Percentiles rank a stretch among this genome's conserved stretches.
Evolutionary conservation across 2,329 filamentous ascomycete genomes (phyloP).

Genomic region (Neofusicoccum parvum): DNA sequence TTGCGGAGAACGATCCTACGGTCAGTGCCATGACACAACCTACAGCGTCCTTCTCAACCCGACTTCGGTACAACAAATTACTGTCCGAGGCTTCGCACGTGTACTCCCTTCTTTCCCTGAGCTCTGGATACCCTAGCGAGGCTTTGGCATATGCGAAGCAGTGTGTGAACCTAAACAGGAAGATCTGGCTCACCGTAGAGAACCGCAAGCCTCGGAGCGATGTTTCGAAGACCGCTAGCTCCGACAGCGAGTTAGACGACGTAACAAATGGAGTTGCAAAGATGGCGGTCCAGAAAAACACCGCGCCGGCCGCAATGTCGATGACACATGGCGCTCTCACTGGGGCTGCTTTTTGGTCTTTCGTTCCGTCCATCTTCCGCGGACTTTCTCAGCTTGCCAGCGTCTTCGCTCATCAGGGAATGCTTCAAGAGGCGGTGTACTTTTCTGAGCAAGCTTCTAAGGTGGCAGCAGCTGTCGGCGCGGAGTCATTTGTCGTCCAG

Average conservation of each 20-base stretch:
- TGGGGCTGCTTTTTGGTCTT: slow-evolving; percentile 75
- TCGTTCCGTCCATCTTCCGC: slow-evolving; percentile 73
- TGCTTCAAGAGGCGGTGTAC: slow-evolving; percentile 85
- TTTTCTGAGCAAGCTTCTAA: slow-evolving; percentile 83
- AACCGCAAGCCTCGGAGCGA: slow-evolving; percentile 34
- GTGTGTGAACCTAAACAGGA: slow-evolving; percentile 52
- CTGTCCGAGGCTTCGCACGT: slow-evolving; percentile 64
- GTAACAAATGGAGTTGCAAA: slow-evolving; percentile 29
- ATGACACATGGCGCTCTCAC: slow-evolving; percentile 50
- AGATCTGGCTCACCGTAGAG: slow-evolving; percentile 56
- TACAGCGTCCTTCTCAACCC: slow-evolving; percentile 35
- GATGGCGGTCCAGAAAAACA: slow-evolving; percentile 34
- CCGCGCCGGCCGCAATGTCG: slow-evolving; percentile 38
- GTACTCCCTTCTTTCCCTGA: slow-evolving; percentile 66
- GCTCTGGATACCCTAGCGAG: slow-evolving; percentile 50
- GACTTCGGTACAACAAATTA: slow-evolving; percentile 51
- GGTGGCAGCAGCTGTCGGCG: slow-evolving; percentile 69
- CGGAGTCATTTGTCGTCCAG: slow-evolving; percentile 56
- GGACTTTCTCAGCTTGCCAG: slow-evolving; percentile 73
- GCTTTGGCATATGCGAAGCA: slow-evolving; percentile 53
- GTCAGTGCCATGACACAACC: slow-evolving; percentile 36
- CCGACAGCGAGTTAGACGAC: slow-evolving; percentile 23
- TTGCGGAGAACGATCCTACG: slow-evolving; percentile 32
- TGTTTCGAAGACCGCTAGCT: background rate
- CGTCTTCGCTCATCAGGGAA: slow-evolving; percentile 79